A percentile compares a stretch with the other conserved stretches of the same genome.
Evolutionary conservation across 805 yeast genomes (phyloP).

Genomic region (Candida ipomoeae): DNA sequence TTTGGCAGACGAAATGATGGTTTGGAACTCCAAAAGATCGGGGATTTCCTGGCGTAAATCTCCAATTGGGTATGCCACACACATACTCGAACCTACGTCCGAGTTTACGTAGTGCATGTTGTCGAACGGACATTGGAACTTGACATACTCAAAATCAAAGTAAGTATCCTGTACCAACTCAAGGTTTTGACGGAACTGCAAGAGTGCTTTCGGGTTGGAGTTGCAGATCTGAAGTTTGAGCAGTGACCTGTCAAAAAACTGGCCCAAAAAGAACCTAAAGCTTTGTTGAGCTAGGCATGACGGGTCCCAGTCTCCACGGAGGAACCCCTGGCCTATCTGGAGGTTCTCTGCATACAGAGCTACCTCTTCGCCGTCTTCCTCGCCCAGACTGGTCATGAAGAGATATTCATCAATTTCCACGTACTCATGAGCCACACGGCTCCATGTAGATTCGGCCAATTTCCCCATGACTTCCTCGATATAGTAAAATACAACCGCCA

Average conservation of each 20-base stretch:
- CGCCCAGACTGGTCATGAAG: slow-evolving; percentile 33
- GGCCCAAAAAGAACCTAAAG: not conserved
- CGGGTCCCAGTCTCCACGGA: slow-evolving; percentile 4
- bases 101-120: not conserved
- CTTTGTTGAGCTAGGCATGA: not conserved
- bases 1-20: not conserved
- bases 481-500: slow-evolving; percentile 32
- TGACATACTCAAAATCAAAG: slow-evolving; percentile 12
- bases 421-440: slow-evolving; percentile 44
- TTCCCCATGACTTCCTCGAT: slow-evolving; percentile 11
- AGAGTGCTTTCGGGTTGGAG: not conserved
- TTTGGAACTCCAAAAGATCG: not conserved
- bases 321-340: not conserved
- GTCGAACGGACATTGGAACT: not conserved
- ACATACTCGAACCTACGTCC: not conserved
- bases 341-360: slow-evolving; percentile 11
- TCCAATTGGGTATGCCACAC: not conserved
- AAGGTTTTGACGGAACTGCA: not conserved
- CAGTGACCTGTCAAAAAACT: not conserved
- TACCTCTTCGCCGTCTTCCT: slow-evolving; percentile 6
- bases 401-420: slow-evolving; percentile 42
- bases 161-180: slow-evolving; percentile 1
- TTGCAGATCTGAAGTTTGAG: slow-evolving; percentile 2
- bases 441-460: slow-evolving; percentile 21
- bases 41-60: not conserved